Conservation (phyloP, 1,139 yeast genomes). For the Taphrina confusa region DNA sequence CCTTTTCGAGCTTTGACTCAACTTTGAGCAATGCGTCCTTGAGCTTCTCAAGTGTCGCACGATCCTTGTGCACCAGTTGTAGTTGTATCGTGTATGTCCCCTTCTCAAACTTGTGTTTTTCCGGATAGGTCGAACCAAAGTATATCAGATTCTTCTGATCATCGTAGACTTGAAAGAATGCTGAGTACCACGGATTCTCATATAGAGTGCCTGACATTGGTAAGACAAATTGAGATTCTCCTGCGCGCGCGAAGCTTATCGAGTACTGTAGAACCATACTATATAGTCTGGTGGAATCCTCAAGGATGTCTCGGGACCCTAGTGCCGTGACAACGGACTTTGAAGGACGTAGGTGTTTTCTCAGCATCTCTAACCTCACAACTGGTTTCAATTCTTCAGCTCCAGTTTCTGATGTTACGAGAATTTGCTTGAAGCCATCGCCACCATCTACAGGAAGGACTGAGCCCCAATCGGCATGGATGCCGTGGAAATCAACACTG, state of each 20-base stretch:
- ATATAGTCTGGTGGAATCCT: constrained; percentile 34
- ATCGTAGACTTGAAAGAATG: constrained; percentile 34
- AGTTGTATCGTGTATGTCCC: constrained; percentile 30
- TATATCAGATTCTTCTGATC: constrained; percentile 35
- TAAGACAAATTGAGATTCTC: constrained; percentile 28
- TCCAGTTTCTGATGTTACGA: constrained; percentile 21
- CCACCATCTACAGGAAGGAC: constrained; percentile 17
- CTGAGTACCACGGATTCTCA: constrained; percentile 36
- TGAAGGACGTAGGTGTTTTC: constrained; percentile 34
- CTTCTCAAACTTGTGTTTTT: constrained; percentile 32
- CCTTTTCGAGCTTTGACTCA: constrained; percentile 32
- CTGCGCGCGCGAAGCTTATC: constrained; percentile 24
- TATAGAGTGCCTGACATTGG: constrained; percentile 35
- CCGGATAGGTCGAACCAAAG: constrained; percentile 34
- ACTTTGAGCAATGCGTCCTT: constrained; percentile 30
- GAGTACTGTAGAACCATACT: constrained; percentile 35
- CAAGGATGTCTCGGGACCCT: constrained; percentile 37
- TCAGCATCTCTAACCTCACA: constrained; percentile 28
- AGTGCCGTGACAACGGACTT: constrained; percentile 28
- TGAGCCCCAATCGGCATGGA: constrained; percentile 19
- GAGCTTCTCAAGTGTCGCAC: constrained; percentile 27
- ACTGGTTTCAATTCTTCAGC: constrained; percentile 35
- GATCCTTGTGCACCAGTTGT: constrained; percentile 32
- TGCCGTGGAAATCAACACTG: constrained; percentile 37
- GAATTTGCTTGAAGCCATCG: constrained; percentile 31